These are phyloP conservation scores for Nicotiana undulata DNA, from an alignment of 257 asterid species.

Conservation along the genomic window DNA sequence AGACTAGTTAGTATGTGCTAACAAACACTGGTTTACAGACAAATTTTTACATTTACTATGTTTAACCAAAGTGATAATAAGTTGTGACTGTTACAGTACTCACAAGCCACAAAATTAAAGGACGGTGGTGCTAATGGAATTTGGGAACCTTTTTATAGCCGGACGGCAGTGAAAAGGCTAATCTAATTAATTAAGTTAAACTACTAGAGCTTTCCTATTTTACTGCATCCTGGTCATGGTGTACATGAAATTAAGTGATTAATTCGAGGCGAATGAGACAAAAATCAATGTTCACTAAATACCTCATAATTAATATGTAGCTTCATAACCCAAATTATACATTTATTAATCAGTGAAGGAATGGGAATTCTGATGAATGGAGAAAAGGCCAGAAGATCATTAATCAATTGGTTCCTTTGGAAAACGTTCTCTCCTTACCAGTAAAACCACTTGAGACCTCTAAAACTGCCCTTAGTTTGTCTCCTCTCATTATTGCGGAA, in stretches of 20 bases:
- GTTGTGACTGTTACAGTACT: not conserved
- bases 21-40: constrained; percentile 31
- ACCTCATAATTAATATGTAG: constrained; percentile 6
- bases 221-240: not conserved
- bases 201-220: too few species aligned
- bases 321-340: not conserved
- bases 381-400: constrained; percentile 25
- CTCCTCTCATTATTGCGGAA: not conserved
- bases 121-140: not conserved
- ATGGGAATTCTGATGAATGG: constrained; percentile 16
- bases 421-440: too few species aligned
- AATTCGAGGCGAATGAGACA: constrained; percentile 29
- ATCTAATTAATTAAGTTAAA: too few species aligned
- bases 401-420: too few species aligned
- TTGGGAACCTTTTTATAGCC: too few species aligned
- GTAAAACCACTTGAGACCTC: too few species aligned
- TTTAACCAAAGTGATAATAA: not conserved
- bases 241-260: constrained; percentile 4
- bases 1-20: constrained; percentile 14
- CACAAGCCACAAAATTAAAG: not conserved
- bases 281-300: constrained; percentile 12
- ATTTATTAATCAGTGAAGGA: not conserved
- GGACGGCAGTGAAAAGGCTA: not conserved
- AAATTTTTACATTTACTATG: constrained; percentile 21
- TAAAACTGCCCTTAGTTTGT: constrained; percentile 31